These are phyloP conservation scores for Plenodomus biglobosus DNA, from an alignment of 2,329 filamentous ascomycete genomes.

Conservation along the genomic window DNA sequence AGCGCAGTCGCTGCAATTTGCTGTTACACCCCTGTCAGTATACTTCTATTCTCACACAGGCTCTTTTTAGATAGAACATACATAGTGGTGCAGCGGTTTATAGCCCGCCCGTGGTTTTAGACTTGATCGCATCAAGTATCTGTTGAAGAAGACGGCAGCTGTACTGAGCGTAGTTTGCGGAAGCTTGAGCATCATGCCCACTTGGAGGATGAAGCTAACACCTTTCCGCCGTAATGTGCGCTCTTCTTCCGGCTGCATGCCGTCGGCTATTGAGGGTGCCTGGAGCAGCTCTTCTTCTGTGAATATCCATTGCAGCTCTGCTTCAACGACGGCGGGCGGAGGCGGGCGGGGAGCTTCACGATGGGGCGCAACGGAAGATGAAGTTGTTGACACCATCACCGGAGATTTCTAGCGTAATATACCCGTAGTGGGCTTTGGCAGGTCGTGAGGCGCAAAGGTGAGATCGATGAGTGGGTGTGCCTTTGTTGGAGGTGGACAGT, in stretches of 20 bases:
- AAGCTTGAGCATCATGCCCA: conserved; percentile 87
- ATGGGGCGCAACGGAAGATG: conserved; percentile 19
- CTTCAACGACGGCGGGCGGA: conserved; percentile 54
- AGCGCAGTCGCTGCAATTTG: conserved; percentile 88
- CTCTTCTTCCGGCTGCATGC: conserved; percentile 75
- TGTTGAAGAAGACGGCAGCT: conserved; percentile 90
- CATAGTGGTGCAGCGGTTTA: conserved; percentile 81
- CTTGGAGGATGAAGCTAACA: conserved; percentile 94
- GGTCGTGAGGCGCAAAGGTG: neutral
- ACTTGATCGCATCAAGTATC: conserved; percentile 89
- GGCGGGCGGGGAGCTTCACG: conserved; percentile 42
- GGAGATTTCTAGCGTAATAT: neutral
- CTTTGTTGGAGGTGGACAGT: neutral
- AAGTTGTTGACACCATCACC: conserved; percentile 35
- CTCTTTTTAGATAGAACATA: conserved; percentile 26
- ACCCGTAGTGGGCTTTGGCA: conserved; percentile 1
- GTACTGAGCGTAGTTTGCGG: conserved; percentile 91
- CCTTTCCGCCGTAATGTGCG: conserved; percentile 81
- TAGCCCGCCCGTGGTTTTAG: conserved; percentile 70
- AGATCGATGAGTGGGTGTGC: neutral
- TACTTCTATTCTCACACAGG: neutral
- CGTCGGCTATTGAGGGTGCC: conserved; percentile 82
- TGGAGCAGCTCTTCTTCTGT: conserved; percentile 77
- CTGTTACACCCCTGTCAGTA: conserved; percentile 19
- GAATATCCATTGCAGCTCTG: conserved; percentile 83